Base-by-base conservation (phyloP, 129 eudicot genomes). In the Daucus carota region DNA sequence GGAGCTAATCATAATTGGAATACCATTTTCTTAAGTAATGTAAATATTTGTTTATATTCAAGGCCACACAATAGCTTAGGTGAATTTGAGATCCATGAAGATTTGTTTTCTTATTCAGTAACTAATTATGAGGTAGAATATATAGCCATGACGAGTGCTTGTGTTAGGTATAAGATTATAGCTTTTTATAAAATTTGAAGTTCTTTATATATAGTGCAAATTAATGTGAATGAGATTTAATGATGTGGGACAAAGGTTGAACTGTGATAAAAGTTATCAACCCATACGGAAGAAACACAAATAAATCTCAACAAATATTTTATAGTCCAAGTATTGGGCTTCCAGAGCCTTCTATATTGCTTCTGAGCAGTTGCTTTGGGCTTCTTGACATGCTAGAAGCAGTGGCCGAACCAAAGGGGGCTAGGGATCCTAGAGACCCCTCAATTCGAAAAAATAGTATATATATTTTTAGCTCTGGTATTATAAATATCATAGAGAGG, bases 291-390 rank as follows among this genome's bases (percentile, higher is more conserved):
- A 54, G 31, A n/a, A 54, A 54, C 63, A 54, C 63, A n/a, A n/a
- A 54, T 54, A n/a, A 54, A n/a, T 1, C 13, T 57, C 14, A 1
- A 57, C 9, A 8, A 4, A 57, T 8, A 54, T 22, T 8, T 54
- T 14, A 2, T 8, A 57, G 26, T 54, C 0, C 24, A 9, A 57
- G 65, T 57, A 57, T 54, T 54, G 63, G 63, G 29, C 29, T 54
- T 54, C 63, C 63, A n/a, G 9, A n/a, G 29, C 63, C 63, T 54
- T 54, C 63, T 54, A 54, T n/a, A 20, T 54, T 54, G 63, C 63
- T 54, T 4, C 14, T 22, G n/a, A 54, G n/a, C 9, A 22, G 63
- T 18, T 50, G 18, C 26, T 50, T 18, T 50, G 59, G 59, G 26
- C 26, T 0, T 50, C 20, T 50, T 18, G 59, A 20, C 59, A 22